These are phyloP conservation scores for Quillaja saponaria DNA, from an alignment of 306 rosid species.

Conservation along the genomic window DNA sequence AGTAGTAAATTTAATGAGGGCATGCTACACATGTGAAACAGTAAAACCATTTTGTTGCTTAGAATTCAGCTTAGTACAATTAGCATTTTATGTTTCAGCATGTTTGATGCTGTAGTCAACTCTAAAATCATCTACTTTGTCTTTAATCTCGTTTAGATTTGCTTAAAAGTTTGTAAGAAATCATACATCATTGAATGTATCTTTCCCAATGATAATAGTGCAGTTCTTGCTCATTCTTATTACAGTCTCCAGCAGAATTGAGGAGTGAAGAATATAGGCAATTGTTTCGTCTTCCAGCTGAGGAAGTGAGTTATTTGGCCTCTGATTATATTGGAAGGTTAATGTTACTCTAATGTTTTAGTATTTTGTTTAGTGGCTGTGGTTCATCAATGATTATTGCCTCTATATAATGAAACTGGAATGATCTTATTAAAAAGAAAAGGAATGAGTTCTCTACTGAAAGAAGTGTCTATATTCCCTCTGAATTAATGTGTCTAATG, in stretches of 20 bases:
- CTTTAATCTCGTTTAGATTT: conserved; percentile 1
- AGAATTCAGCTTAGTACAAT: background rate
- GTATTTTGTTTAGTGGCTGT: conserved; percentile 11
- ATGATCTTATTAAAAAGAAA: too few species aligned
- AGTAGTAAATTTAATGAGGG: too few species aligned
- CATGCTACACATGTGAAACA: too few species aligned
- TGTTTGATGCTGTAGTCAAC: conserved; percentile 5
- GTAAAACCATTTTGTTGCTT: too few species aligned
- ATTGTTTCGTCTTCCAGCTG: conserved; percentile 85
- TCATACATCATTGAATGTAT: background rate
- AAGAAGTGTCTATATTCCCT: too few species aligned
- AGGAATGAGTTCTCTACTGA: too few species aligned
- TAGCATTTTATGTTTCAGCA: conserved; percentile 13
- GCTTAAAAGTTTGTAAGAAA: background rate
- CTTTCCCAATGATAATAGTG: background rate
- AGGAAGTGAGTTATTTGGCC: conserved; percentile 69
- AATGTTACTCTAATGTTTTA: conserved; percentile 11
- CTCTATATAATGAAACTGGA: conserved; percentile 6
- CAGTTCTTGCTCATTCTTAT: conserved; percentile 16
- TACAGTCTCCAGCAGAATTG: conserved; percentile 48
- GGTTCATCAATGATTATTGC: conserved; percentile 6
- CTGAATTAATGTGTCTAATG: too few species aligned
- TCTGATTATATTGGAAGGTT: background rate
- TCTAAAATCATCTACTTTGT: background rate
- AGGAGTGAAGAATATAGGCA: conserved; percentile 96